These are phyloP conservation scores for Diaporthe aspalathi DNA, from an alignment of 2,329 filamentous ascomycete species.

Conservation along the genomic window DNA sequence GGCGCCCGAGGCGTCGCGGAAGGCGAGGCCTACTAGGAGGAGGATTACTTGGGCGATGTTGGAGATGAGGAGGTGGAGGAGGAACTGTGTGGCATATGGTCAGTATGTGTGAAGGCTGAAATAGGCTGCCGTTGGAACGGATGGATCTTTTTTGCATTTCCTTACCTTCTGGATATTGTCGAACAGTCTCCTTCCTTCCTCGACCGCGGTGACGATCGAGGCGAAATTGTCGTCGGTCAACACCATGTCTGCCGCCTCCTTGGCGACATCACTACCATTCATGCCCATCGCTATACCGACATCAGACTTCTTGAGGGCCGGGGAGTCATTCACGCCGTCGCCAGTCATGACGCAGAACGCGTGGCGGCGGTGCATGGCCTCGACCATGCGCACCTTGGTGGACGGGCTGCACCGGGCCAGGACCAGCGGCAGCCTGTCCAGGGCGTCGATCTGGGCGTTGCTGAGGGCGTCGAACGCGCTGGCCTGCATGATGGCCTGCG, in stretches of 20 bases:
- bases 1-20: slow-evolving; percentile 68
- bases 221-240: slow-evolving; percentile 73
- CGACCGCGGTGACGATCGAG: slow-evolving; percentile 78
- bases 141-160: not conserved
- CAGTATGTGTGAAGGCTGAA: not conserved
- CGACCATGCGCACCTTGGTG: slow-evolving; percentile 81
- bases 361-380: slow-evolving; percentile 76
- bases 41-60: slow-evolving; percentile 78
- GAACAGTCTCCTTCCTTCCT: slow-evolving; percentile 76
- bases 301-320: slow-evolving; percentile 77
- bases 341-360: slow-evolving; percentile 81
- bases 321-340: slow-evolving; percentile 71
- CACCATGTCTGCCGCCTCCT: slow-evolving; percentile 88
- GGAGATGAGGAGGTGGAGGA: slow-evolving; percentile 74
- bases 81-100: slow-evolving; percentile 55
- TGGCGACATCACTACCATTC: slow-evolving; percentile 78
- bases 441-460: slow-evolving; percentile 70
- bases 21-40: slow-evolving; percentile 75
- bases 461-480: slow-evolving; percentile 71
- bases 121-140: too few species aligned
- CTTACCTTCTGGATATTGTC: slow-evolving; percentile 80
- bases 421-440: slow-evolving; percentile 73
- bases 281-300: slow-evolving; percentile 82
- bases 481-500: slow-evolving; percentile 67
- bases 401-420: slow-evolving; percentile 76